Percentiles rank a stretch among this genome's conserved stretches.
Conservation (phyloP, 73 alveolate species). For the Uronychia binucleata region DNA sequence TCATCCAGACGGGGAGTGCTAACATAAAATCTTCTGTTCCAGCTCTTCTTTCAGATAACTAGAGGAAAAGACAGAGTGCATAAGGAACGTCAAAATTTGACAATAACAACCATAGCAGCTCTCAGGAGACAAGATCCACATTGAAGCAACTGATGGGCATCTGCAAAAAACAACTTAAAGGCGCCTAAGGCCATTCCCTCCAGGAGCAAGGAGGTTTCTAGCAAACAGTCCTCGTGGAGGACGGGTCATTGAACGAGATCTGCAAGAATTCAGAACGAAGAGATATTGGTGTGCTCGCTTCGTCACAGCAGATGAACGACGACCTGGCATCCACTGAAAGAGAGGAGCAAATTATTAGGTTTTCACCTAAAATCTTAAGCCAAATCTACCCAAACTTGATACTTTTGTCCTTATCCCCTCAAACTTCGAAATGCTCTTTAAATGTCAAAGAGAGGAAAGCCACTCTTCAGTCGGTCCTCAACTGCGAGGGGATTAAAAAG, state of each 20-base stretch:
- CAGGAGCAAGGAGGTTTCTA: not conserved
- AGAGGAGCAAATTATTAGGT: too few species aligned
- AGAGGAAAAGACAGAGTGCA: too few species aligned
- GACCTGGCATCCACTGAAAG: too few species aligned
- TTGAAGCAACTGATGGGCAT: not conserved
- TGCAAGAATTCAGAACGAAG: not conserved
- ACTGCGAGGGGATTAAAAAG: not conserved
- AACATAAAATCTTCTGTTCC: too few species aligned
- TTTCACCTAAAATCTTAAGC: not conserved
- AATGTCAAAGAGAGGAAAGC: not conserved
- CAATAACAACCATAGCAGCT: too few species aligned
- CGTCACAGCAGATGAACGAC: too few species aligned
- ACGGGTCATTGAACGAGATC: not conserved
- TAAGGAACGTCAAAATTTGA: too few species aligned
- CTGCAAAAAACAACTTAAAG: not conserved
- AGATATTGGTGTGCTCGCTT: not conserved
- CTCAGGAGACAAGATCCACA: not conserved
- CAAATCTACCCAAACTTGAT: not conserved
- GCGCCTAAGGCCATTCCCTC: not conserved
- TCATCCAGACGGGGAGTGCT: too few species aligned
- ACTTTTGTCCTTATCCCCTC: not conserved
- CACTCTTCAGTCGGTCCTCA: not conserved
- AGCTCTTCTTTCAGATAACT: too few species aligned
- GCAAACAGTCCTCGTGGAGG: not conserved
- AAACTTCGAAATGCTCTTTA: not conserved